phyloP scores from a whole-genome alignment of 305 asterid species.

The Salvia sclarea region DNA sequence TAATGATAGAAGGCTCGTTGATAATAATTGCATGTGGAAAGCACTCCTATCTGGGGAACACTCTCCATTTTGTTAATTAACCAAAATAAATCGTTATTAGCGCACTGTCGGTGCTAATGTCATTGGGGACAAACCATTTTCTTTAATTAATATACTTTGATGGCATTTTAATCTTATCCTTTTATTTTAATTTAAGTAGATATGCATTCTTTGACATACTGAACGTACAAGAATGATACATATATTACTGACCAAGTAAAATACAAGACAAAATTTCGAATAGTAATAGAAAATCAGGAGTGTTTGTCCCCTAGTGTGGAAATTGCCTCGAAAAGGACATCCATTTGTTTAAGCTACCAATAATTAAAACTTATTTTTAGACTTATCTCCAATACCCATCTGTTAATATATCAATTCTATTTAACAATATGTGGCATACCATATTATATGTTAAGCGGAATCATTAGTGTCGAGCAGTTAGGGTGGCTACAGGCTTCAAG shows the following conservation, averaged over 20 bases:
- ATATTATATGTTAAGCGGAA: not conserved
- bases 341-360: slow-evolving; percentile 26
- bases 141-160: not conserved
- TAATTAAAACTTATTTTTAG: slow-evolving; percentile 9
- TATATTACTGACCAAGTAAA: not conserved
- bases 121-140: slow-evolving; percentile 7
- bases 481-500: slow-evolving; percentile 49
- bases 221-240: not conserved
- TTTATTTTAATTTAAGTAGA: not conserved
- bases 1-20: slow-evolving; percentile 1
- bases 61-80: slow-evolving; percentile 22
- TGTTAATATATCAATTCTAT: not conserved
- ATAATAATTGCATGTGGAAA: slow-evolving; percentile 37
- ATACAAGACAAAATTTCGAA: not conserved
- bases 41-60: slow-evolving; percentile 34
- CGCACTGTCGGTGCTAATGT: slow-evolving; percentile 36
- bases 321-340: slow-evolving; percentile 35
- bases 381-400: not conserved
- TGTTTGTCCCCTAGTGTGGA: slow-evolving; percentile 33
- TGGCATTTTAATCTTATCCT: not conserved
- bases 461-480: slow-evolving; percentile 46
- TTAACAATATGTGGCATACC: not conserved
- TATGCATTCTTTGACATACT: not conserved
- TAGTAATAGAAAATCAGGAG: not conserved
- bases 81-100: slow-evolving; percentile 11